phyloP scores from a whole-genome alignment of 352 stramenopile species.

The Globisporangium uncinulatum region DNA sequence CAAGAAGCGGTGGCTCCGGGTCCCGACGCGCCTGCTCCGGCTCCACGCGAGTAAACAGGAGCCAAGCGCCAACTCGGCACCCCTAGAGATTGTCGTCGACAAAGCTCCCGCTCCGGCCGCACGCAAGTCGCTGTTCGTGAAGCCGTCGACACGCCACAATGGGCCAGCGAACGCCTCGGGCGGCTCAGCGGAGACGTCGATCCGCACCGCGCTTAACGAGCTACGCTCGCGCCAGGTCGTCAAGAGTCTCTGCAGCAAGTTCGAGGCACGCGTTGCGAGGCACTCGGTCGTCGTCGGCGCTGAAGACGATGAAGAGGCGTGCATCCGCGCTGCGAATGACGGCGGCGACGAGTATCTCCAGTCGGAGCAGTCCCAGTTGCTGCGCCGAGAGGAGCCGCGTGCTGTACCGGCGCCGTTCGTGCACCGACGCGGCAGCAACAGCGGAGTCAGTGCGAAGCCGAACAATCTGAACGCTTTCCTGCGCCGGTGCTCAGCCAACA shows the following conservation, averaged over 20 bases:
- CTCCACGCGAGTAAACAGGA: slow-evolving; percentile 28
- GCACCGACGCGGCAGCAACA: slow-evolving; percentile 11
- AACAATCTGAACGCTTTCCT: slow-evolving; percentile 71
- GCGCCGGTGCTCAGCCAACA: slow-evolving; percentile 56
- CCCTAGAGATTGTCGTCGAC: slow-evolving; percentile 45
- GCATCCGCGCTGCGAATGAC: slow-evolving; percentile 4
- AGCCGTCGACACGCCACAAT: slow-evolving; percentile 9
- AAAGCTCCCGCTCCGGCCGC: background rate
- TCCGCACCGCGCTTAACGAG: slow-evolving; percentile 37
- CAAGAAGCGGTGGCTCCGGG: slow-evolving; percentile 20
- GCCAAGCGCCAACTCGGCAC: background rate
- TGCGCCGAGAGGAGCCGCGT: slow-evolving; percentile 4
- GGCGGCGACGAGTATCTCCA: slow-evolving; percentile 13
- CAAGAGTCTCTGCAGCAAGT: slow-evolving; percentile 46
- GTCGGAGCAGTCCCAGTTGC: slow-evolving; percentile 9
- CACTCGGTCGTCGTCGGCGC: slow-evolving; percentile 12
- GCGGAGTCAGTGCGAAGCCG: slow-evolving; percentile 17
- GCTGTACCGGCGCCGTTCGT: slow-evolving; percentile 2
- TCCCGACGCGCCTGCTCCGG: slow-evolving; percentile 13
- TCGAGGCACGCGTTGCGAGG: slow-evolving; percentile 23
- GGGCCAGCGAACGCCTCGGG: slow-evolving; percentile 1
- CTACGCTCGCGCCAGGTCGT: slow-evolving; percentile 46
- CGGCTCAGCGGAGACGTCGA: slow-evolving; percentile 34
- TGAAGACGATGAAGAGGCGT: slow-evolving; percentile 13
- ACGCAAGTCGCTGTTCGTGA: slow-evolving; percentile 11